These are phyloP conservation scores for Murraya koenigii DNA, from an alignment of 345 rosid species.

Conservation along the genomic window DNA sequence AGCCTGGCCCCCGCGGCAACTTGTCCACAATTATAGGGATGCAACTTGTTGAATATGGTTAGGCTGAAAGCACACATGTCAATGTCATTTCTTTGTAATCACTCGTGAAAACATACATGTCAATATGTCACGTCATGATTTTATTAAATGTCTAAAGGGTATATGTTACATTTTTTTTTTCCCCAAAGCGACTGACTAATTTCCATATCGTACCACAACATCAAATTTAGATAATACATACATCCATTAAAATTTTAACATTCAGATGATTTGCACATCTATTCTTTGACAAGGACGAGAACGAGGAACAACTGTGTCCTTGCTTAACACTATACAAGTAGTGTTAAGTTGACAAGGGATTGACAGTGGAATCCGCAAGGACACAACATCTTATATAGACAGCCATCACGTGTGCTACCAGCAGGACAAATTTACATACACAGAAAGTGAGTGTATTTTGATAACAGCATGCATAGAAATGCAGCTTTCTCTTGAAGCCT, in stretches of 20 bases:
- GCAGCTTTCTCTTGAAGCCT: slow-evolving; percentile 4
- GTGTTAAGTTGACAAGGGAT: background rate
- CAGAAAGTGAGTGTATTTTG: background rate
- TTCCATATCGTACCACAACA: too few relatives aligned
- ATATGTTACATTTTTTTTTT: too few relatives aligned
- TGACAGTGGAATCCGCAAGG: background rate
- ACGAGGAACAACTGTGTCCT: too few relatives aligned
- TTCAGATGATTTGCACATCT: background rate
- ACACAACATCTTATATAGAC: background rate
- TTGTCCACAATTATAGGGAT: background rate
- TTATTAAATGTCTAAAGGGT: too few relatives aligned
- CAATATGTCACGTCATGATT: too few relatives aligned
- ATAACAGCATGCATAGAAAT: slow-evolving; percentile 6
- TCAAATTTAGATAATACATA: too few relatives aligned
- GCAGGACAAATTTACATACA: background rate
- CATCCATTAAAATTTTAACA: background rate
- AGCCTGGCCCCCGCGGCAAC: background rate
- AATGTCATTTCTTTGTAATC: background rate
- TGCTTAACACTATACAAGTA: background rate
- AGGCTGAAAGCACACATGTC: background rate
- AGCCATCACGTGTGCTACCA: background rate
- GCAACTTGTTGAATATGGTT: background rate
- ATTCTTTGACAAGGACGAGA: background rate
- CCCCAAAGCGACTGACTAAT: too few relatives aligned
- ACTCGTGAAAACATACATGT: background rate